These are phyloP conservation scores for Xeromyces bisporus DNA, from an alignment of 495 filamentous ascomycete genomes.

Conservation along the genomic window DNA sequence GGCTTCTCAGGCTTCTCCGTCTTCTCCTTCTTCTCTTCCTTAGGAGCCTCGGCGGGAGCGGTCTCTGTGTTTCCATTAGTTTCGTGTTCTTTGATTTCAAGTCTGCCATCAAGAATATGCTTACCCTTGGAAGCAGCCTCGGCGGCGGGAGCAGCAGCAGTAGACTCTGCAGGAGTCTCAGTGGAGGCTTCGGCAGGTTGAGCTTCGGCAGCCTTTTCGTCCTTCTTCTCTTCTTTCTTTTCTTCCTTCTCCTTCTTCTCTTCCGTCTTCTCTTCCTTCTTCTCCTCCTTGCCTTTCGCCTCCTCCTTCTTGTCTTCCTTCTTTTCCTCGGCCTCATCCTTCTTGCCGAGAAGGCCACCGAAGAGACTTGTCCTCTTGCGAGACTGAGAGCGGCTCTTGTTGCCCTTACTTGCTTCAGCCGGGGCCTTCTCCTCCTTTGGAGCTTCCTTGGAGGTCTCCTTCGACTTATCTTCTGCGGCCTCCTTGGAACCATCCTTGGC, in stretches of 20 bases:
- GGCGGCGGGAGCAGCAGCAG: conserved; percentile 9
- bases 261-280: conserved; percentile 23
- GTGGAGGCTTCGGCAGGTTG: conserved; percentile 4
- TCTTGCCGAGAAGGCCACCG: conserved; percentile 55
- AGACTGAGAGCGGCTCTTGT: conserved; percentile 61
- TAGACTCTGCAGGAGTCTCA: conserved; percentile 17
- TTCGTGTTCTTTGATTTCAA: too few species aligned
- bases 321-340: conserved; percentile 47
- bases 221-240: too few species aligned
- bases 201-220: conserved; percentile 24
- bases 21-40: conserved; percentile 15
- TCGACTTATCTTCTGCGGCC: conserved; percentile 14
- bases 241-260: too few species aligned
- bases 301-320: conserved; percentile 14
- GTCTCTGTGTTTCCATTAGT: conserved; percentile 5
- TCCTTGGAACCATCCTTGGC: too few species aligned
- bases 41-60: conserved; percentile 10
- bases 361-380: conserved; percentile 80
- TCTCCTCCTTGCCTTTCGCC: conserved; percentile 4
- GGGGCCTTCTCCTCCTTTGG: conserved; percentile 26
- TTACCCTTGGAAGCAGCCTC: conserved; percentile 12
- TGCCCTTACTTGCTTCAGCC: conserved; percentile 29
- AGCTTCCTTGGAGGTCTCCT: conserved; percentile 32
- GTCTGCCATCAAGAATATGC: too few species aligned
- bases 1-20: conserved; percentile 17